Base-by-base conservation (phyloP, 23 red algal genomes). In the Gracilaria caudata region DNA sequence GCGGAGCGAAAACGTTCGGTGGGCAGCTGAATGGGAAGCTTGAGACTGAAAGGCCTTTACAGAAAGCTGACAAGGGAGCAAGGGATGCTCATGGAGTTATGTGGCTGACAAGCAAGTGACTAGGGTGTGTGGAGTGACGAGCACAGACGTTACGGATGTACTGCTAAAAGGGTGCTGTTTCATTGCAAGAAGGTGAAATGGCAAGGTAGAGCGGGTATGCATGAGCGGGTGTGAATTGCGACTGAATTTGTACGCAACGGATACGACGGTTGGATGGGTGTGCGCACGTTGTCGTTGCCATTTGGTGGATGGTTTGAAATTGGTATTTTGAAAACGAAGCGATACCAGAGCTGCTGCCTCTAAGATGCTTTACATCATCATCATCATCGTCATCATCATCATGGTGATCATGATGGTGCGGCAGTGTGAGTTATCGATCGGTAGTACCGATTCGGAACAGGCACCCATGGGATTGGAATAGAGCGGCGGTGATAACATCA, bases 211-310 rank as follows among this genome's bases (percentile, higher is more conserved):
- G 29, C 26, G 30, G 6, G 30, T 17, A 13, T 19, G 30, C 3
- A 1, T 29, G 61, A 66, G 61, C 29, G 61, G 61, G 26, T 66
- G 61, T 66, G 61, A 66, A 66, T 66, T 66, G 61, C 61, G 19
- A 30, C 36, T 66, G 61, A 66, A 66, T 66, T 66, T 35, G 54
- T 11, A 7, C 17, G 54, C 54, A 20, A 57, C 19, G 6, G 17
- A 4, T 57, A n/a, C 54, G 6, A 45, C 10, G 41, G 41, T 30
- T 63, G 1, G 58, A 36, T 30, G 30, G 61, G 30, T 66, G 61
- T 36, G 61, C 17, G 26, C 61, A 30, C 29, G 13, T n/a, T n/a
- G n/a, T n/a, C 49, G 49, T 53, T 66, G 61, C 30, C 3, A 26
- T 30, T 24, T 32, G 58, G 9, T 24, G 58, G 58, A 4, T 19